phyloP scores from a whole-genome alignment of 371 early-diverging fungal genomes.

The Mortierella sp. region DNA sequence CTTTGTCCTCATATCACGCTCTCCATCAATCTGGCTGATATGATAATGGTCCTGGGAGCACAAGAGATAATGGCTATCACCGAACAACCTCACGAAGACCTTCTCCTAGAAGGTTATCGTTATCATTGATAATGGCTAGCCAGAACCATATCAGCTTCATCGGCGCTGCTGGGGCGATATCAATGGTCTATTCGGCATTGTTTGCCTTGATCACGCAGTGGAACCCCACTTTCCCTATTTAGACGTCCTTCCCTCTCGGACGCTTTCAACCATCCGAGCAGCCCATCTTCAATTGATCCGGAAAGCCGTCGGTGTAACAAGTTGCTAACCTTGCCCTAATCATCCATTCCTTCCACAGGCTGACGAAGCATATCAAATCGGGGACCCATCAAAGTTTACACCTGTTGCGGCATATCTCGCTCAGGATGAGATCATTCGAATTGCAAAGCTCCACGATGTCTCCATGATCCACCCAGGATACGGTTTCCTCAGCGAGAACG shows the following conservation, averaged over 20 bases:
- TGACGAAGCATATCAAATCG: slow-evolving; percentile 94
- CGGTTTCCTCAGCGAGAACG: slow-evolving; percentile 93
- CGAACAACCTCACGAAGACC: too few species aligned
- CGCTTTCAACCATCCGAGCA: too few species aligned
- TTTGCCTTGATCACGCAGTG: too few species aligned
- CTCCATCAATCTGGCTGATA: too few species aligned
- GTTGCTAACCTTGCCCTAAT: slow-evolving; percentile 1
- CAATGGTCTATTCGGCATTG: too few species aligned
- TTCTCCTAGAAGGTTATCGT: too few species aligned
- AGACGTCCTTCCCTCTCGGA: too few species aligned
- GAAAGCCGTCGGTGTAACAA: not conserved
- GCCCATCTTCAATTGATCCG: not conserved
- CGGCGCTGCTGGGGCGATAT: too few species aligned
- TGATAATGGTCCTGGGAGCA: not conserved
- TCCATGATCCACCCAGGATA: slow-evolving; percentile 91
- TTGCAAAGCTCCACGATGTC: slow-evolving; percentile 83
- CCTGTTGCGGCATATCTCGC: slow-evolving; percentile 96
- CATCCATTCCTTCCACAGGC: slow-evolving; percentile 63
- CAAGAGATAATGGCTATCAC: slow-evolving; percentile 1
- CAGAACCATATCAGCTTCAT: too few species aligned
- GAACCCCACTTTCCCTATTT: too few species aligned
- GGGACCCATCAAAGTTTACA: slow-evolving; percentile 78
- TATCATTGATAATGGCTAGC: too few species aligned
- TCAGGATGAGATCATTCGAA: slow-evolving; percentile 89
- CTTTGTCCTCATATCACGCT: not conserved